Evolutionary conservation across 169 alveolate genomes (phyloP).

Genomic region (Theileria annulata): DNA sequence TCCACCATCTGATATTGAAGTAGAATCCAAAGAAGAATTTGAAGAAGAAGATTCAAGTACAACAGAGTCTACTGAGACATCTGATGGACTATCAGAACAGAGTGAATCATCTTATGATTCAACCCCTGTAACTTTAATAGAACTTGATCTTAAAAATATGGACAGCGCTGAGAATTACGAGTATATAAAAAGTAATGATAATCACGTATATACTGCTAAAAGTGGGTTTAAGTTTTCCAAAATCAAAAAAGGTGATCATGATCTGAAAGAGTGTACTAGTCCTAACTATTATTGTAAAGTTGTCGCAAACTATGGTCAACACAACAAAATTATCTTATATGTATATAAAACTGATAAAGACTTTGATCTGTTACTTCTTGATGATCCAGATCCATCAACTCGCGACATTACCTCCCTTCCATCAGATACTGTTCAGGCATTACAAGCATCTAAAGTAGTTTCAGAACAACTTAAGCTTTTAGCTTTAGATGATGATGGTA

Average conservation of each 20-base stretch:
- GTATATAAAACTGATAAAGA: neutral
- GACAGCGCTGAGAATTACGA: neutral
- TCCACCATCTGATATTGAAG: neutral
- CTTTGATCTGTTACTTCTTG: neutral
- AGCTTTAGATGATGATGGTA: neutral
- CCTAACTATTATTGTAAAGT: neutral
- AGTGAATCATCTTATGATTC: neutral
- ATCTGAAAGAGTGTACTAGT: neutral
- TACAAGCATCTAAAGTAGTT: neutral
- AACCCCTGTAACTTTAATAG: neutral
- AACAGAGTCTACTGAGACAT: neutral
- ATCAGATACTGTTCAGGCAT: neutral
- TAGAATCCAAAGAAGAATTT: neutral
- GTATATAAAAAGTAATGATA: neutral
- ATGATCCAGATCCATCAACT: neutral
- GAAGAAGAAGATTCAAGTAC: neutral
- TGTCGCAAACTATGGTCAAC: neutral
- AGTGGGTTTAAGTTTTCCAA: neutral
- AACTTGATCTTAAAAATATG: neutral
- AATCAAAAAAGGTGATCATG: neutral
- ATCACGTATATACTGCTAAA: neutral
- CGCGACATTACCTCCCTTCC: neutral
- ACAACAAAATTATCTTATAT: too few relatives aligned
- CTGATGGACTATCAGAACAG: too few relatives aligned
- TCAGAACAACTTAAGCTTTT: neutral